Evolutionary conservation across 1,139 yeast genomes (phyloP).

Genomic region (Saccharomyces hybrid): DNA sequence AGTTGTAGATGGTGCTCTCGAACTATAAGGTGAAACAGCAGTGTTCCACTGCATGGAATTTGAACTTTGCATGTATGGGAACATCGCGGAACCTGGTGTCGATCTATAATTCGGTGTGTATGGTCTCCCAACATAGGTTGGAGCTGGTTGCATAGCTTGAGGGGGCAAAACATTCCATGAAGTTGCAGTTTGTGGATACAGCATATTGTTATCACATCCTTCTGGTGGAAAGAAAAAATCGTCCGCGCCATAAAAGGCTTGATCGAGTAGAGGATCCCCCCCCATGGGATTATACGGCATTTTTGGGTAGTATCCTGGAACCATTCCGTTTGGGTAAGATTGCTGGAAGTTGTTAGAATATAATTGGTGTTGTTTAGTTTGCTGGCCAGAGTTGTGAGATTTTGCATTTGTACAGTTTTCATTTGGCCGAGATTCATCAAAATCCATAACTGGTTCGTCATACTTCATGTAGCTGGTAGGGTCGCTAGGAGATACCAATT

Average conservation of each 20-base stretch:
- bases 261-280: not conserved
- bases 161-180: not conserved
- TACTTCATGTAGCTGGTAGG: not conserved
- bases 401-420: not conserved
- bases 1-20: conserved; percentile 1
- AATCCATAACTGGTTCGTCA: not conserved
- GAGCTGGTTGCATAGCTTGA: conserved; percentile 6
- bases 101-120: conserved; percentile 1
- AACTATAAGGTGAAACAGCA: not conserved
- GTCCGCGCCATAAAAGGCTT: not conserved
- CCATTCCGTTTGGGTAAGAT: not conserved
- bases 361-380: not conserved
- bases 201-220: not conserved
- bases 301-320: not conserved
- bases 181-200: not conserved
- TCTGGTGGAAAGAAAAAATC: not conserved
- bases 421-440: not conserved
- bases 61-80: not conserved
- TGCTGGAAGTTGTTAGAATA: not conserved
- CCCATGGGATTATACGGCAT: not conserved
- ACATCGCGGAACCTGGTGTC: conserved; percentile 1
- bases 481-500: not conserved
- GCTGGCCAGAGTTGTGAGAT: not conserved
- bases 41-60: not conserved
- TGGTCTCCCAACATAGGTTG: not conserved